Evolutionary conservation across 768 basidiomycete species (phyloP).

Genomic region (Pulveroboletus sp.): DNA sequence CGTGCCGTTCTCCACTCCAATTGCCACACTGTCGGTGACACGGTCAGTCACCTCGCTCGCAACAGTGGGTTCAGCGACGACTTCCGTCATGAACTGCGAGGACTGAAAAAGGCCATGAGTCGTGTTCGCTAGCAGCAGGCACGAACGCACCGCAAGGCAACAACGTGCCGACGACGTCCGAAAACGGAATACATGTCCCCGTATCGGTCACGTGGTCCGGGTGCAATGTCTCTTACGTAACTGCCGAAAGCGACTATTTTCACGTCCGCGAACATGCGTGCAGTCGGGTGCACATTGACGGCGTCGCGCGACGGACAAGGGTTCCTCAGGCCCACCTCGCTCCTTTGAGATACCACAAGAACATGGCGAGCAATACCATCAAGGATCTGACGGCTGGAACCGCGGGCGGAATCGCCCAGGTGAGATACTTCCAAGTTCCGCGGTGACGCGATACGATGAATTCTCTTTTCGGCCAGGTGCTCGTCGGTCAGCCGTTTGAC

Average conservation of each 20-base stretch:
- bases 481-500: conserved; percentile 94
- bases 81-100: conserved; percentile 12
- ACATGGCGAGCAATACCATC: conserved; percentile 50
- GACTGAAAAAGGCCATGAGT: conserved; percentile 10
- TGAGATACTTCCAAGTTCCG: conserved; percentile 24
- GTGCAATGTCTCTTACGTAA: conserved; percentile 9
- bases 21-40: background rate
- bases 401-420: conserved; percentile 88
- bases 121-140: background rate
- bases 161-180: conserved; percentile 5
- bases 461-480: conserved; percentile 47
- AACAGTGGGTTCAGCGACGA: conserved; percentile 4
- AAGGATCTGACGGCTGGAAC: conserved; percentile 91
- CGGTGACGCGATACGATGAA: background rate
- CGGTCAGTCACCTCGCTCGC: background rate
- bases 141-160: too few species aligned
- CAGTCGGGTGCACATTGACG: conserved; percentile 2
- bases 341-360: conserved; percentile 9
- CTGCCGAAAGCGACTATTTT: background rate
- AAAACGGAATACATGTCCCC: background rate
- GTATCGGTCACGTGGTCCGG: conserved; percentile 16
- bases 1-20: conserved; percentile 22
- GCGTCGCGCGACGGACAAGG: background rate
- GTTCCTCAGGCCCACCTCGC: background rate
- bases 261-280: conserved; percentile 22